Conservation (phyloP, 352 stramenopile genomes). For the Phytophthora colocasiae region DNA sequence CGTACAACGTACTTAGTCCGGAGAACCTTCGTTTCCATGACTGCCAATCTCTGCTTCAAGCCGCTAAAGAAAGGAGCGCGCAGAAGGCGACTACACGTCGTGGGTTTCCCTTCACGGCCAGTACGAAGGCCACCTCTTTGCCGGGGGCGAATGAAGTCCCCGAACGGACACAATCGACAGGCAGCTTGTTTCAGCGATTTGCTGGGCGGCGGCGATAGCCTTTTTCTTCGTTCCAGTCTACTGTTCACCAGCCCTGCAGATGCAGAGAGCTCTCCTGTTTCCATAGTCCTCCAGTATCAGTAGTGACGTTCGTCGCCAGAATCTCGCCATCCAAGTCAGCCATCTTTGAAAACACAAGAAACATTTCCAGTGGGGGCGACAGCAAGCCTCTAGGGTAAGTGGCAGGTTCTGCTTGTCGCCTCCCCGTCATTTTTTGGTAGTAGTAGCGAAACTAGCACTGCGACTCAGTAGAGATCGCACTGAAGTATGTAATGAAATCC, state of each 20-base stretch:
- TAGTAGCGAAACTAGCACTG: conserved; percentile 27
- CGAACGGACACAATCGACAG: conserved; percentile 28
- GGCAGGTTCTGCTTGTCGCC: conserved; percentile 20
- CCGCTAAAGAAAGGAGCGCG: conserved; percentile 26
- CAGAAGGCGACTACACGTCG: conserved; percentile 21
- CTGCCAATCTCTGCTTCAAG: conserved; percentile 42
- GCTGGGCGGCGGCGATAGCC: conserved; percentile 42
- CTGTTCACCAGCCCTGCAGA: conserved; percentile 16
- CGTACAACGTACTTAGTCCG: conserved; percentile 43
- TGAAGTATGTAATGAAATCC: conserved; percentile 33
- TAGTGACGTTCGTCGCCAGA: conserved; percentile 34
- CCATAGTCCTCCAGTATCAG: conserved; percentile 42
- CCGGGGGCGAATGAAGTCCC: conserved; percentile 42
- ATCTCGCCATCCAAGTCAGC: conserved; percentile 11
- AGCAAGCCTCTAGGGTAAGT: conserved; percentile 19
- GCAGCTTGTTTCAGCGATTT: conserved; percentile 43
- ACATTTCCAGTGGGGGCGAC: conserved; percentile 14
- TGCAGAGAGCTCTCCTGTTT: conserved; percentile 35
- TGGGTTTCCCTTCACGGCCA: conserved; percentile 35
- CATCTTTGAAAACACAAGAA: conserved; percentile 21
- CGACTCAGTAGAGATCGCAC: conserved; percentile 23
- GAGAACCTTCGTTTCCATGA: conserved; percentile 51
- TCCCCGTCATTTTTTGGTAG: conserved; percentile 22
- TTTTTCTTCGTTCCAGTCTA: conserved; percentile 18
- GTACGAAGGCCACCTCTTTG: conserved; percentile 28